These are phyloP conservation scores for Candida qinlingensis DNA, from an alignment of 805 yeast species.

Conservation along the genomic window DNA sequence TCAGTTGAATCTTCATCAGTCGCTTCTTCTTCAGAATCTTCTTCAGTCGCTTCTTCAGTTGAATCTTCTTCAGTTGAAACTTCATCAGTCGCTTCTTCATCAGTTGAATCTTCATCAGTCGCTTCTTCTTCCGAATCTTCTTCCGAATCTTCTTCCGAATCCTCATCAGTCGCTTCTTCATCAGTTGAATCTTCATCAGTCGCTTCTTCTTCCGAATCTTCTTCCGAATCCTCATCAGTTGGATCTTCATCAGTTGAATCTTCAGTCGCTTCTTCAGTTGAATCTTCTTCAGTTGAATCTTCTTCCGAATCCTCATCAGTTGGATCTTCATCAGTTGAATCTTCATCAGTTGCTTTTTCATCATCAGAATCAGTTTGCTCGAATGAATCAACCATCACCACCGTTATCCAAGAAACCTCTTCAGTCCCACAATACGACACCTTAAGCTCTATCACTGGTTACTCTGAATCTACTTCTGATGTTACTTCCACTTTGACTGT, in stretches of 20 bases:
- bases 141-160: not conserved
- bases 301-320: not conserved
- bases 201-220: not conserved
- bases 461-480: slow-evolving; percentile 8
- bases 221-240: not conserved
- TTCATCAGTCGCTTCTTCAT: not conserved
- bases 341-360: not conserved
- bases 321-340: not conserved
- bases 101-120: not conserved
- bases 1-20: not conserved
- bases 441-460: slow-evolving; percentile 2
- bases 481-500: not conserved
- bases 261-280: not conserved
- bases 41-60: not conserved
- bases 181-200: not conserved
- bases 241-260: not conserved
- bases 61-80: not conserved
- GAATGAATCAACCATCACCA: slow-evolving; percentile 1
- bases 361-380: not conserved
- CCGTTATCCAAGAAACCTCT: slow-evolving; percentile 9
- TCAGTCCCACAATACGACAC: slow-evolving; percentile 6
- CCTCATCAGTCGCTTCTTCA: not conserved
- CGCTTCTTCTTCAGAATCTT: not conserved
- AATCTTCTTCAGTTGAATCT: not conserved
- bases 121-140: not conserved